Base-by-base conservation (phyloP, 306 rosid genomes). In the Prinsepia uniflora region DNA sequence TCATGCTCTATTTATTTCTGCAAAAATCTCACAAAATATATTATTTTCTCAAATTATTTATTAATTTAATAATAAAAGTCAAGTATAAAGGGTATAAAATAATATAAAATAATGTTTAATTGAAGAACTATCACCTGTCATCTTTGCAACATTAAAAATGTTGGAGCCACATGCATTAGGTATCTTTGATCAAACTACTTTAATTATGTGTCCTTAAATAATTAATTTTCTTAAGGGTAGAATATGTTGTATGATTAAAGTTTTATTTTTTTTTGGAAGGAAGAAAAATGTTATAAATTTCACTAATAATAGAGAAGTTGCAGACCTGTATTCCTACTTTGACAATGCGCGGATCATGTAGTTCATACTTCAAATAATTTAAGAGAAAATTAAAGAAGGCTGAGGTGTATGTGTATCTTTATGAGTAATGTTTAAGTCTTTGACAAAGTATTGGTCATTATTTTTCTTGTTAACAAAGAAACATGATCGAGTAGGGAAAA, bases 101-200 rank as follows among this genome's bases (percentile, higher is more conserved):
- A n/a, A n/a, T n/a, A n/a, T n/a, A n/a, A n/a, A n/a, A n/a, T n/a
- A n/a, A n/a, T n/a, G n/a, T n/a, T n/a, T n/a, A n/a, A n/a, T n/a
- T n/a, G n/a, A n/a, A n/a, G n/a, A n/a, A n/a, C n/a, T n/a, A n/a
- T n/a, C n/a, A n/a, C 70, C 57, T 52, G 74, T 55, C 36, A 30
- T 30, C 63, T 72, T 82, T 64, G 44, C 15, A 57, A 43, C 36
- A 65, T 77, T 53, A 72, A 65, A 78, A 65, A 75, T 76, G 80
- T 70, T 41, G 57, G 75, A 71, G 74, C 71, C 87, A 85, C 91
- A 81, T 87, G 89, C 76, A 81, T 80, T 73, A 59, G 65, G 83
- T 72, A 82, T 83, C 80, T 80, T 30, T 78, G 68, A 69, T 82
- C 73, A 74, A 75, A 68, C 69, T 70, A 30, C 36, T 30, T 30